These are phyloP conservation scores for Spatholobus suberectus DNA, from an alignment of 306 rosid genomes.

Conservation along the genomic window DNA sequence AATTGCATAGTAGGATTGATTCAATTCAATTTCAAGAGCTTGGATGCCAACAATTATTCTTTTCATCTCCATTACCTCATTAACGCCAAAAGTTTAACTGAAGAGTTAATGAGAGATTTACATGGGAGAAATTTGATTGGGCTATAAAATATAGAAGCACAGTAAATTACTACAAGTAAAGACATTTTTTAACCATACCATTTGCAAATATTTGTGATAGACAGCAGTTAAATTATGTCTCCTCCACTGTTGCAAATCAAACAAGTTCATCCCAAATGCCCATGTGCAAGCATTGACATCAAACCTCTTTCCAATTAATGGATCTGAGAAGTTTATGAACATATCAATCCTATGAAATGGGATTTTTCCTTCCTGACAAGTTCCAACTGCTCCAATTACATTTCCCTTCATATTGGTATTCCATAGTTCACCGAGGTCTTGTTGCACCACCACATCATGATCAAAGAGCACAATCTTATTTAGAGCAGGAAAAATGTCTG, in stretches of 20 bases:
- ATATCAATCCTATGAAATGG: constrained; percentile 36
- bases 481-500: constrained; percentile 42
- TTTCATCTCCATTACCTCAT: not conserved
- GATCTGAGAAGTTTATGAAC: constrained; percentile 45
- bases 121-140: not conserved
- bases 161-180: constrained; percentile 4
- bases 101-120: not conserved
- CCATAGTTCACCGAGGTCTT: constrained; percentile 44
- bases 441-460: constrained; percentile 49
- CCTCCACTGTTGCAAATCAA: constrained; percentile 47
- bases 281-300: constrained; percentile 42
- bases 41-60: constrained; percentile 5
- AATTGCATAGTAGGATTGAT: not conserved
- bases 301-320: constrained; percentile 26
- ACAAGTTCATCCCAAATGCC: constrained; percentile 47
- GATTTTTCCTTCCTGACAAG: constrained; percentile 44
- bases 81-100: not conserved
- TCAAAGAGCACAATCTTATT: constrained; percentile 40
- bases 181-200: constrained; percentile 36
- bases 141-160: not conserved
- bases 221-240: constrained; percentile 33
- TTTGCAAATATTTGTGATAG: constrained; percentile 36
- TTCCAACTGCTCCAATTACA: constrained; percentile 42
- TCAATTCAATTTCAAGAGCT: not conserved
- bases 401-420: constrained; percentile 32